phyloP scores from a whole-genome alignment of 2,329 filamentous ascomycete genomes.

The Hortaea werneckii region DNA sequence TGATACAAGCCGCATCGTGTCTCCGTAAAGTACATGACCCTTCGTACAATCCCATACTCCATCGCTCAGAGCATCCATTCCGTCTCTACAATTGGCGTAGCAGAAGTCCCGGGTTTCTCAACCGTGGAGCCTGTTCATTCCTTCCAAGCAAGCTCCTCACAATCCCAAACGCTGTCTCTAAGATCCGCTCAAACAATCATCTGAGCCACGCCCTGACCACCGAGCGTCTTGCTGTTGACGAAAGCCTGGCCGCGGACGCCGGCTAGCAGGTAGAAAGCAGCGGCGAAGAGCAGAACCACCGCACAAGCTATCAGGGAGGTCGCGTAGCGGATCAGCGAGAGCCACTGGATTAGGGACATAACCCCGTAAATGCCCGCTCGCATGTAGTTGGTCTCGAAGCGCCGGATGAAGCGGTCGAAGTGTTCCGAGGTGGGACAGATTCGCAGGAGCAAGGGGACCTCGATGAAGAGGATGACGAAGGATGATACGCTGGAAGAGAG shows the following conservation, averaged over 20 bases:
- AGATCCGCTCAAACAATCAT: constrained; percentile 73
- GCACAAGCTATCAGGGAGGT: constrained; percentile 79
- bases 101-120: too few species aligned
- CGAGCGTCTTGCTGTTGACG: constrained; percentile 89
- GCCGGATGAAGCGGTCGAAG: constrained; percentile 84
- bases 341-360: constrained; percentile 77
- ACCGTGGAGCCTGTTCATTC: not conserved
- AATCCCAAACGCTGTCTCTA: not conserved
- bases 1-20: too few species aligned
- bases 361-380: constrained; percentile 74
- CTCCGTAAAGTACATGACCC: too few species aligned
- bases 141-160: not conserved
- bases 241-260: constrained; percentile 76
- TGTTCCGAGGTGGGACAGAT: constrained; percentile 90
- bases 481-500: constrained; percentile 30
- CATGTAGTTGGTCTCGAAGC: constrained; percentile 93
- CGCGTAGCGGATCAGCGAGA: constrained; percentile 55
- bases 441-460: constrained; percentile 87
- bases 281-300: constrained; percentile 67
- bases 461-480: constrained; percentile 43
- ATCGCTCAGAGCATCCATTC: too few species aligned
- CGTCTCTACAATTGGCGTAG: too few species aligned
- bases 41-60: too few species aligned
- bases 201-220: constrained; percentile 85
- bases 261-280: constrained; percentile 69